A percentile compares a stretch with the other conserved stretches of the same genome.
Conservation (phyloP, 169 alveolate genomes). For the Theileria luwenshuni region DNA sequence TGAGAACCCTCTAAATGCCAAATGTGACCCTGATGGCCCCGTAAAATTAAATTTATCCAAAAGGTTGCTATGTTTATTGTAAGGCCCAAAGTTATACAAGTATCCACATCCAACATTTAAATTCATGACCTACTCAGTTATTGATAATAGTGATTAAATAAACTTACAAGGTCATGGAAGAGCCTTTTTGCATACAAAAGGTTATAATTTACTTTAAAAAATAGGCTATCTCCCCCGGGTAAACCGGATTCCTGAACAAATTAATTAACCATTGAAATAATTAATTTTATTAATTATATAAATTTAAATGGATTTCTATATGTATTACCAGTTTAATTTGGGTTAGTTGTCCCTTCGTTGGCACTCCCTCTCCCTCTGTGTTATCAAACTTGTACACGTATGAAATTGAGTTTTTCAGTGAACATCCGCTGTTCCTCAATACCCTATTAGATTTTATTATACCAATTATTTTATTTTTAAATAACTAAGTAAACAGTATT, state of each 20-base stretch:
- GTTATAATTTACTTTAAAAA: slow-evolving; percentile 52
- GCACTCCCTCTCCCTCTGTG: slow-evolving; percentile 52
- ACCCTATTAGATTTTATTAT: slow-evolving; percentile 25
- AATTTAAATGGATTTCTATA: background rate
- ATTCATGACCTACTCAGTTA: slow-evolving; percentile 38
- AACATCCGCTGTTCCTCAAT: slow-evolving; percentile 59
- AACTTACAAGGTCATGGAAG: slow-evolving; percentile 35
- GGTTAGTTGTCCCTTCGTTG: slow-evolving; percentile 50
- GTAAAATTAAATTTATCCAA: slow-evolving; percentile 64
- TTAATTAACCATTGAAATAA: background rate
- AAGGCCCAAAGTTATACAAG: slow-evolving; percentile 32
- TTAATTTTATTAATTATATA: too few relatives aligned
- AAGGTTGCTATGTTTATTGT: slow-evolving; percentile 10
- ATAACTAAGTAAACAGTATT: too few relatives aligned
- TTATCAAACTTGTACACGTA: slow-evolving; percentile 46
- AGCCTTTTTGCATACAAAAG: slow-evolving; percentile 30
- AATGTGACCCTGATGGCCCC: slow-evolving; percentile 58
- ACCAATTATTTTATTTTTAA: too few relatives aligned
- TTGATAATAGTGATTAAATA: background rate
- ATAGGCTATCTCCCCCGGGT: slow-evolving; percentile 67
- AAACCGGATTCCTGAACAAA: slow-evolving; percentile 58
- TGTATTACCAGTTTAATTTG: slow-evolving; percentile 54
- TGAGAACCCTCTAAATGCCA: slow-evolving; percentile 59
- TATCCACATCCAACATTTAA: slow-evolving; percentile 56
- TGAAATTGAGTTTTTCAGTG: slow-evolving; percentile 58